Percentiles rank a stretch among this genome's conserved stretches.
Evolutionary conservation across 768 basidiomycete genomes (phyloP).

Genomic region (Russula lepida): DNA sequence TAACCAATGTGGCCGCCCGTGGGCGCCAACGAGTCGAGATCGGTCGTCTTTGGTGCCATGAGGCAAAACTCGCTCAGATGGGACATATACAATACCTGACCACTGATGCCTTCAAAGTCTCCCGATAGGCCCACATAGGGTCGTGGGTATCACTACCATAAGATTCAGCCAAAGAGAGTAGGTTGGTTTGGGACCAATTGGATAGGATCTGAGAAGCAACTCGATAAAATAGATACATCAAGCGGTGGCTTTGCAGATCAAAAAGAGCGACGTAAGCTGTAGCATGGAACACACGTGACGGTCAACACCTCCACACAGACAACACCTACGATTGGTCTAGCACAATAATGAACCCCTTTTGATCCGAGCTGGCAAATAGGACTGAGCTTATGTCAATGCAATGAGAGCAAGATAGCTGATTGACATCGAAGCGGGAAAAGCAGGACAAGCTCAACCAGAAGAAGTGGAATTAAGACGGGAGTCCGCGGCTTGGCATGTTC

Average conservation of each 20-base stretch:
- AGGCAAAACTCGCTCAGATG: not conserved
- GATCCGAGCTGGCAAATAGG: not conserved
- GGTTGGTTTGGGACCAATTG: not conserved
- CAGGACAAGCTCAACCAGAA: not conserved
- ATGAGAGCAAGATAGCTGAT: not conserved
- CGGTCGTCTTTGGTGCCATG: not conserved
- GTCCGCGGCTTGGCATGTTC: not conserved
- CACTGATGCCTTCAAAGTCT: not conserved
- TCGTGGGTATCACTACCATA: not conserved
- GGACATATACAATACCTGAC: not conserved
- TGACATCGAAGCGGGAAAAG: not conserved
- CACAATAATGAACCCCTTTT: not conserved
- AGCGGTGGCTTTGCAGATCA: not conserved
- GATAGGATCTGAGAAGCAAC: not conserved
- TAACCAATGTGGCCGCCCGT: not conserved
- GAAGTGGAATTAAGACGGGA: not conserved
- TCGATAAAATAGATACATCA: not conserved
- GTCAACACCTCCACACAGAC: not conserved
- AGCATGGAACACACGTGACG: not conserved
- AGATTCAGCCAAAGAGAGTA: not conserved
- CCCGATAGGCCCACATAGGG: not conserved
- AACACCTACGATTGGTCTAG: not conserved
- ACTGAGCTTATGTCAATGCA: not conserved
- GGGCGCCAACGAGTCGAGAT: not conserved
- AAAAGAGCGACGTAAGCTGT: not conserved